phyloP scores from a whole-genome alignment of 2,329 filamentous ascomycete species.

The Geosmithia morbida region DNA sequence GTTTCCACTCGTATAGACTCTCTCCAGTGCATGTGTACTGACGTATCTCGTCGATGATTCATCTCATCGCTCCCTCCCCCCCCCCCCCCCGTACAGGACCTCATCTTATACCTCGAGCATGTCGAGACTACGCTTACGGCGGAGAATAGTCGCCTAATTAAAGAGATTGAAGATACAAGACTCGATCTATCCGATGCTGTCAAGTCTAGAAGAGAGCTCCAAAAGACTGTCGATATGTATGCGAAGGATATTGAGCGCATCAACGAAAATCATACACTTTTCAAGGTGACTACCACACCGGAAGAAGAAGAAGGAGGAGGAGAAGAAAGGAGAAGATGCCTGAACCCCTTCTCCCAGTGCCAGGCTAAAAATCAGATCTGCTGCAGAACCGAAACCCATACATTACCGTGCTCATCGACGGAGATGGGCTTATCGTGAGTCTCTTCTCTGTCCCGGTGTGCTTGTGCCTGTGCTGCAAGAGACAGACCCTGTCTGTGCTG shows the following conservation, averaged over 20 bases:
- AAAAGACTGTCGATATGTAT: conserved; percentile 18
- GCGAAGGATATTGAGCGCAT: not conserved
- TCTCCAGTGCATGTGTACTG: not conserved
- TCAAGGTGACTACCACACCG: not conserved
- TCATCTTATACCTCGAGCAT: conserved; percentile 19
- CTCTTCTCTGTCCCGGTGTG: not conserved
- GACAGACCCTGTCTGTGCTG: not conserved
- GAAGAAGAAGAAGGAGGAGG: not conserved
- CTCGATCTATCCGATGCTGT: conserved; percentile 37
- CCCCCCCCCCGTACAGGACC: conserved; percentile 10
- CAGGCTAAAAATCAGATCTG: too few species aligned
- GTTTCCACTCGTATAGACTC: too few species aligned
- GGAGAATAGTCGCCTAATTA: conserved; percentile 27
- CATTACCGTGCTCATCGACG: conserved; percentile 46
- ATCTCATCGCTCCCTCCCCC: not conserved
- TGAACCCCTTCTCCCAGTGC: not conserved
- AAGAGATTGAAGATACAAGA: conserved; percentile 25
- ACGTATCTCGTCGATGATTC: conserved; percentile 1
- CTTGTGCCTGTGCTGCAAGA: not conserved
- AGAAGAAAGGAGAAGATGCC: too few species aligned
- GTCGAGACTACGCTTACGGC: conserved; percentile 25
- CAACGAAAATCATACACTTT: not conserved
- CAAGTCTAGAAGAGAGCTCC: conserved; percentile 31
- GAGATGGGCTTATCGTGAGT: conserved; percentile 43
- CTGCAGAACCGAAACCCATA: conserved; percentile 40